Evolutionary conservation across 805 yeast species (phyloP).

Genomic region (Saccharomycopsis sp.): DNA sequence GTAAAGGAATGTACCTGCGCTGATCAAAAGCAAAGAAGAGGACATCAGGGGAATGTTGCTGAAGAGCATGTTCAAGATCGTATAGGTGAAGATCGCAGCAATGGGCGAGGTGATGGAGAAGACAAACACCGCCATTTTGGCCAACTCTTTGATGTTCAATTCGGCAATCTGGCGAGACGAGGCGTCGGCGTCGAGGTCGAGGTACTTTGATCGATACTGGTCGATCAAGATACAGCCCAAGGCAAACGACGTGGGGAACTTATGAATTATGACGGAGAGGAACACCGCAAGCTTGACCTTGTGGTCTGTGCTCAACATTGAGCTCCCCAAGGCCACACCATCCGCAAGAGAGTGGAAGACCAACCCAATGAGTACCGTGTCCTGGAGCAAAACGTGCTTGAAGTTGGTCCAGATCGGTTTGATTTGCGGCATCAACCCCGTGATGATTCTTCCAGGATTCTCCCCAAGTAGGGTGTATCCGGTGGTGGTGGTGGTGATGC

Average conservation of each 20-base stretch:
- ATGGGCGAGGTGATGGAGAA: slow-evolving; percentile 58
- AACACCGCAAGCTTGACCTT: slow-evolving; percentile 40
- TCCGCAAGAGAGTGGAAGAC: slow-evolving; percentile 62
- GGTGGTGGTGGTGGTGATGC: slow-evolving; percentile 1
- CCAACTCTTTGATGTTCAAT: slow-evolving; percentile 26
- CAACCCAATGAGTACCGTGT: slow-evolving; percentile 52
- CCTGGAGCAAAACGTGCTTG: slow-evolving; percentile 27
- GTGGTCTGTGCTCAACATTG: slow-evolving; percentile 33
- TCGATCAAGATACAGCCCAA: slow-evolving; percentile 43
- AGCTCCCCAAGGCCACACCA: slow-evolving; percentile 64
- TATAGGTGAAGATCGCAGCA: slow-evolving; percentile 45
- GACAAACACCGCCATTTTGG: slow-evolving; percentile 38
- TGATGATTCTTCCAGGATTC: not conserved
- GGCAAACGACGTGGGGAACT: slow-evolving; percentile 68
- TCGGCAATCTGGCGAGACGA: not conserved
- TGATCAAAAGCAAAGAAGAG: slow-evolving; percentile 49
- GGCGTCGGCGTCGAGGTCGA: too few relatives aligned
- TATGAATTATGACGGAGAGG: slow-evolving; percentile 57
- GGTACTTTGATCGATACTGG: slow-evolving; percentile 4
- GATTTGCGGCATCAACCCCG: slow-evolving; percentile 5
- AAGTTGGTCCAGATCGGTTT: slow-evolving; percentile 23
- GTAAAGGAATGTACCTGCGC: slow-evolving; percentile 66
- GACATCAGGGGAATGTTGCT: slow-evolving; percentile 28
- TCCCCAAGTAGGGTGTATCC: too few relatives aligned
- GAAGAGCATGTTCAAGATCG: slow-evolving; percentile 25